phyloP scores from a whole-genome alignment of 2,329 filamentous ascomycete genomes.

The Scedosporium dehoogii region DNA sequence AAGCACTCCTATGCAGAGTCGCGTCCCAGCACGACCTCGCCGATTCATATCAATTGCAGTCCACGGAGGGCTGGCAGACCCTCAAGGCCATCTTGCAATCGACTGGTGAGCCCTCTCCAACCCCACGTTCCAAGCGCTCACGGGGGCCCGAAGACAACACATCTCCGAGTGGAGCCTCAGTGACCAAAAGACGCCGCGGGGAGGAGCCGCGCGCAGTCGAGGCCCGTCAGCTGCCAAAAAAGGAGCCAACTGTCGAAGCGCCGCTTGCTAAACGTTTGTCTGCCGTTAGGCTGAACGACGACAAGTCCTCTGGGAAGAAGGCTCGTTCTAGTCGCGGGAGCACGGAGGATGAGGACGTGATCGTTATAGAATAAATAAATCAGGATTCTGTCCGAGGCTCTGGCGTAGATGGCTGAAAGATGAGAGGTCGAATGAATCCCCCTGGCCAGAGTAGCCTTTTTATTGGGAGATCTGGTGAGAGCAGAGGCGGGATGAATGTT shows the following conservation, averaged over 20 bases:
- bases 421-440: no score
- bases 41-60: slow-evolving; percentile 73
- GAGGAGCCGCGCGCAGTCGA: neutral
- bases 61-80: slow-evolving; percentile 87
- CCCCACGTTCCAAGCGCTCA: slow-evolving; percentile 58
- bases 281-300: slow-evolving; percentile 52
- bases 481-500: no score
- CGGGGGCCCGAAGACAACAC: slow-evolving; percentile 22
- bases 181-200: slow-evolving; percentile 5
- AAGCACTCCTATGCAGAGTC: slow-evolving; percentile 73
- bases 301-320: slow-evolving; percentile 10
- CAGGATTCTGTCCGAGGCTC: neutral
- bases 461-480: no score
- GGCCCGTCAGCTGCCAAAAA: neutral
- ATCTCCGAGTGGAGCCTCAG: slow-evolving; percentile 1
- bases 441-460: no score
- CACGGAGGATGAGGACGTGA: neutral
- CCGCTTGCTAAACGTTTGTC: slow-evolving; percentile 57
- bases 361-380: neutral
- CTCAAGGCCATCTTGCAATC: slow-evolving; percentile 87
- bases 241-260: slow-evolving; percentile 30
- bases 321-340: slow-evolving; percentile 4
- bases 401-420: no score
- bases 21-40: slow-evolving; percentile 72
- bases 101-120: slow-evolving; percentile 72